These are phyloP conservation scores for Fusarium sp. DNA, from an alignment of 2,329 filamentous ascomycete genomes.

Conservation along the genomic window DNA sequence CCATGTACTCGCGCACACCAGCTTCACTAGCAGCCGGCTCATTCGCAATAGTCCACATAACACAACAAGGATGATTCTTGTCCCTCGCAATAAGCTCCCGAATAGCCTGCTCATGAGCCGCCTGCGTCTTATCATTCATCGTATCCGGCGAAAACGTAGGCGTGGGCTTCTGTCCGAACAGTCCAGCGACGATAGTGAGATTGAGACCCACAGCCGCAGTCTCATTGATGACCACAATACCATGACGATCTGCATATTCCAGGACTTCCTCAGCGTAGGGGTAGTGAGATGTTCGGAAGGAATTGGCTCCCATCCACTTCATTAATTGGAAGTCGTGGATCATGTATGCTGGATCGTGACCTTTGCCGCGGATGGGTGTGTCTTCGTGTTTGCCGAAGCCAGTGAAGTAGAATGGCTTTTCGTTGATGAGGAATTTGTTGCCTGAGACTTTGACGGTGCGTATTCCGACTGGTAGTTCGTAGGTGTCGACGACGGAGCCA, in stretches of 20 bases:
- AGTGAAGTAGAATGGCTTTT: not conserved
- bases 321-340: not conserved
- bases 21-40: not conserved
- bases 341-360: not conserved
- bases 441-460: not conserved
- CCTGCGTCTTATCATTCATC: not conserved
- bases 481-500: not conserved
- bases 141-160: not conserved
- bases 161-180: not conserved
- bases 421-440: not conserved
- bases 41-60: not conserved
- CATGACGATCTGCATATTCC: not conserved
- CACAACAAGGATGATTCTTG: not conserved
- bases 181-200: not conserved
- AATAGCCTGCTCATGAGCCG: not conserved
- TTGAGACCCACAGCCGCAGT: not conserved
- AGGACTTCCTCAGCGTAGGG: not conserved
- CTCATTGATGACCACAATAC: not conserved
- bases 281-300: not conserved
- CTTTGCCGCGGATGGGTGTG: not conserved
- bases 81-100: not conserved
- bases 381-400: not conserved
- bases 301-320: not conserved
- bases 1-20: not conserved
- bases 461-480: not conserved